Base-by-base conservation (phyloP, 805 yeast genomes). In the Clavispora fructus region DNA sequence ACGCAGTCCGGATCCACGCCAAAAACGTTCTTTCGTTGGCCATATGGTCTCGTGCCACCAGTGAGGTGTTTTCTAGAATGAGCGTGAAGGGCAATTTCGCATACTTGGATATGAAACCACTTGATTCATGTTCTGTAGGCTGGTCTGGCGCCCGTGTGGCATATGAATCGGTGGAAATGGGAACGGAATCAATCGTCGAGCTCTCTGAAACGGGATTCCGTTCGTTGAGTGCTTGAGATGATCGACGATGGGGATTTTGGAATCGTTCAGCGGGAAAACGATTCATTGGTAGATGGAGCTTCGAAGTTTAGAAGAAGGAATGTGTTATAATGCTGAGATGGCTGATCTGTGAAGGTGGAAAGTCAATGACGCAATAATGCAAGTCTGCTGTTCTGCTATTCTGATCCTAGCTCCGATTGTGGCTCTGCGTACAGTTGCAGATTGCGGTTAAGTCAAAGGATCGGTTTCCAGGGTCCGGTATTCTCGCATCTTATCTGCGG, bases 1-100 rank as follows among this genome's bases (percentile, higher is more conserved):
- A 61, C 2, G 83, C 78, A 0, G 86, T 80, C 39, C 86, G 66
- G 28, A 80, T 60, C 86, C 86, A 82, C 0, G 86, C 84, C 11
- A 82, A 60, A 47, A 78, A 81, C 1, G 86, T 81, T 55, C 87
- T 64, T 52, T 82, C 86, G 40, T 79, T 79, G 10, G 87, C 86
- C 67, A 82, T 59, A 45, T 69, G 73, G 52, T 69, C 75, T 41
- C 73, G 53, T 3, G 75, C 75, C 7, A 63, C 66, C 16, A 68
- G 59, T 13, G 67, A 69, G 10, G 50, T 48, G 46, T 69, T 69
- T 12, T 60, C 57, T 1, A 68, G 47, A 3, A 54, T 33, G 3
- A 57, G 49, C 9, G 48, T 33, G 41, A 11, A 42, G 4, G 35
- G 37, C 17, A 33, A 14, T 12, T 11, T 7, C 9, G 13, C 37